Conservation (phyloP, 1,139 yeast species). For the Trichomonascaceae sp. region DNA sequence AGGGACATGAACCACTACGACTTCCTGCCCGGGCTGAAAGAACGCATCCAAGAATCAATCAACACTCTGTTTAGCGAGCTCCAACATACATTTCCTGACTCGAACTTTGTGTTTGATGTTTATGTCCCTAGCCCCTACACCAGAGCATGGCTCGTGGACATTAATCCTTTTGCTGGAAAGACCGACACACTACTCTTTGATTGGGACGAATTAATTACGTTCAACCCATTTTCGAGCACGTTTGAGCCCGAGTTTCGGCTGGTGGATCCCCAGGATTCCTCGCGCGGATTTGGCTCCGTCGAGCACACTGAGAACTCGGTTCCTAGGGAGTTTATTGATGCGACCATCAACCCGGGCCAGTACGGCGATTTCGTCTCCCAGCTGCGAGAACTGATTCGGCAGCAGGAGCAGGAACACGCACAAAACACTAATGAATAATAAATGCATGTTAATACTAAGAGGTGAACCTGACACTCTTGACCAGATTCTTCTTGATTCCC, state of each 20-base stretch:
- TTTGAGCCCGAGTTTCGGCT: slow-evolving; percentile 45
- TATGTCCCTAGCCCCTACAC: slow-evolving; percentile 67
- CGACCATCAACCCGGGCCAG: slow-evolving; percentile 41
- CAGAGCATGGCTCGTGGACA: slow-evolving; percentile 57
- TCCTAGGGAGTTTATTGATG: slow-evolving; percentile 82
- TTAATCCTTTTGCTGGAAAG: slow-evolving; percentile 70
- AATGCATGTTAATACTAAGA: neutral
- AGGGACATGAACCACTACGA: slow-evolving; percentile 76
- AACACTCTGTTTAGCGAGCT: slow-evolving; percentile 43
- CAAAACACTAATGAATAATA: neutral
- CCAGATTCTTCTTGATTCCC: slow-evolving; percentile 89
- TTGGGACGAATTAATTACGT: slow-evolving; percentile 59
- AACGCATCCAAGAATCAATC: slow-evolving; percentile 35
- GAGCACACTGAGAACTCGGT: slow-evolving; percentile 87
- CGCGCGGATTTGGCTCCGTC: slow-evolving; percentile 51
- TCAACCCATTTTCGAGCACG: slow-evolving; percentile 23
- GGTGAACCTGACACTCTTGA: slow-evolving; percentile 67
- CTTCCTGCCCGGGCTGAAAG: slow-evolving; percentile 40
- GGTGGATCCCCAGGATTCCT: slow-evolving; percentile 51
- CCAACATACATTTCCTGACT: slow-evolving; percentile 38
- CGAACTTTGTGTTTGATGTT: slow-evolving; percentile 58
- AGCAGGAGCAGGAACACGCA: slow-evolving; percentile 8
- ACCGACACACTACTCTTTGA: slow-evolving; percentile 68
- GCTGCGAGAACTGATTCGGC: slow-evolving; percentile 12
- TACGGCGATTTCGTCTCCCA: slow-evolving; percentile 20